Conservation (phyloP, 345 rosid species). For the Rhizophora mangle region DNA sequence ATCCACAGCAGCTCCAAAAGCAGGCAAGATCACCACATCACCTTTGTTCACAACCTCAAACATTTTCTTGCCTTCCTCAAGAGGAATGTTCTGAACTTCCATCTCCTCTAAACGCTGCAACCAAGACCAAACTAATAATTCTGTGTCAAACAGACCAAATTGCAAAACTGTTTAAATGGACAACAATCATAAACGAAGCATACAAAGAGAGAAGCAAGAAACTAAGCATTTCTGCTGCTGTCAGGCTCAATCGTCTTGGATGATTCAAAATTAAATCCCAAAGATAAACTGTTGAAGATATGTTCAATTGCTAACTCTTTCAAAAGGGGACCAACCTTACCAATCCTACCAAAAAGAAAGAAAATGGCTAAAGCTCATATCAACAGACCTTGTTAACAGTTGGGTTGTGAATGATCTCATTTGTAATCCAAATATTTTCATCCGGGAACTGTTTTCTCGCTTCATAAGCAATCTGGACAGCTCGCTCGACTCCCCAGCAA, state of each 20-base stretch:
- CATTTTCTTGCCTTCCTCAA: conserved; percentile 67
- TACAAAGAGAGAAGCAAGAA: not conserved
- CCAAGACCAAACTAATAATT: not conserved
- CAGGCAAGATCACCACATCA: conserved; percentile 92
- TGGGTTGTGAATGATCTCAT: conserved; percentile 91
- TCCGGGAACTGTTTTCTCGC: conserved; percentile 77
- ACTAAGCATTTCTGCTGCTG: too few relatives aligned
- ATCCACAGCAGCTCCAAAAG: conserved; percentile 94
- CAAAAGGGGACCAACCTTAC: not conserved
- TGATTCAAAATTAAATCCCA: too few relatives aligned
- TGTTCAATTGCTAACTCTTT: too few relatives aligned
- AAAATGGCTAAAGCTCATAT: not conserved
- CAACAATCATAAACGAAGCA: not conserved
- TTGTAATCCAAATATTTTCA: conserved; percentile 86
- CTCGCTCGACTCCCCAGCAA: conserved; percentile 96
- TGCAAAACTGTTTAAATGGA: not conserved
- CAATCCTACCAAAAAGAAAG: not conserved
- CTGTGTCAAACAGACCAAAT: not conserved
- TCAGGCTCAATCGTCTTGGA: too few relatives aligned
- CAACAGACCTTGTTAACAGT: conserved; percentile 75
- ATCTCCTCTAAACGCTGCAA: conserved; percentile 85
- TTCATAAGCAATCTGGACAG: conserved; percentile 97
- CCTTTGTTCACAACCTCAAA: conserved; percentile 74
- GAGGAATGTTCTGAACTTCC: conserved; percentile 65
- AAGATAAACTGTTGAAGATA: too few relatives aligned